Conservation (phyloP, 306 rosid species). For the Acacia confusa region DNA sequence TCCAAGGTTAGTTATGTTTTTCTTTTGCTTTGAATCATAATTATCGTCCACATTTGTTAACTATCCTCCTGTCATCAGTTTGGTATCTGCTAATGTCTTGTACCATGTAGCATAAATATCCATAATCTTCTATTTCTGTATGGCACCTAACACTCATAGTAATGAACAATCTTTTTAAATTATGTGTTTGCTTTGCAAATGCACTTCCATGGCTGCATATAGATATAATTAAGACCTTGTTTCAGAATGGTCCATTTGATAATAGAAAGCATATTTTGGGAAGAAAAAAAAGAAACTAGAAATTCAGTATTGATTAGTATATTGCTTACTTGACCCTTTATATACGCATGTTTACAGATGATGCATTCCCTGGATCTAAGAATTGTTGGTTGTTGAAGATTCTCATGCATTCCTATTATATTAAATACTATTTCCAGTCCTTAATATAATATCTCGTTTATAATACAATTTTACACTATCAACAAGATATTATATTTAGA, state of each 20-base stretch:
- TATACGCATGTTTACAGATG: neutral
- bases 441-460: too few species aligned
- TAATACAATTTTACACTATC: too few species aligned
- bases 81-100: neutral
- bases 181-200: conserved; percentile 4
- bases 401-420: neutral
- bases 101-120: neutral
- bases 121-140: neutral
- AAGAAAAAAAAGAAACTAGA: neutral
- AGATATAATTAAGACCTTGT: neutral
- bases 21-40: conserved; percentile 5
- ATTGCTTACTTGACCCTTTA: neutral
- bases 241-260: conserved; percentile 1
- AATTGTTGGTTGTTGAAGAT: neutral
- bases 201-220: neutral
- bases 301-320: neutral
- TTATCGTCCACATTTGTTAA: neutral
- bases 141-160: neutral
- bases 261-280: neutral
- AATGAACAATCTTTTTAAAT: neutral
- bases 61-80: neutral
- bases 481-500: too few species aligned
- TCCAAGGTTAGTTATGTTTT: conserved; percentile 57
- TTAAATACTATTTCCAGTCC: neutral
- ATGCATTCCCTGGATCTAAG: neutral